Evolutionary conservation across 1,284 basidiomycete genomes (phyloP).

Genomic region (Heterobasidion parviporum): DNA sequence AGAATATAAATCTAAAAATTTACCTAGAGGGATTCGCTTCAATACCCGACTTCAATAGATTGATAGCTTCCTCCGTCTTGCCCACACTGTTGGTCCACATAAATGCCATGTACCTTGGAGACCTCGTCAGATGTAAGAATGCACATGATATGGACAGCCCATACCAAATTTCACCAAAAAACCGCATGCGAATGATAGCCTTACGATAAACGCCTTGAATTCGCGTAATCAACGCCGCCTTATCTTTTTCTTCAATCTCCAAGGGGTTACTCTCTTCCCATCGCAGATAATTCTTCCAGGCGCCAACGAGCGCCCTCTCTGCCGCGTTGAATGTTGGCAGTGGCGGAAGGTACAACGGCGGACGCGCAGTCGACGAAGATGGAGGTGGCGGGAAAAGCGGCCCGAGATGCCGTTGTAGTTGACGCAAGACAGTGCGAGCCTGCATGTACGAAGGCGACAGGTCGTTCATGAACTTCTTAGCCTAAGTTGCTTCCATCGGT

Average conservation of each 20-base stretch:
- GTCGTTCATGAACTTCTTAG: slow-evolving; percentile 91
- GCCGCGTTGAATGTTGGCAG: slow-evolving; percentile 65
- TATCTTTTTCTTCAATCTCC: slow-evolving; percentile 85
- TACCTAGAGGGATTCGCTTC: slow-evolving; percentile 84
- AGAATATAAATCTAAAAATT: slow-evolving; percentile 6
- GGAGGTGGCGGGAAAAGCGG: slow-evolving; percentile 52
- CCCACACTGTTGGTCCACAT: slow-evolving; percentile 70
- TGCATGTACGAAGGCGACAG: slow-evolving; percentile 88
- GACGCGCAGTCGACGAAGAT: slow-evolving; percentile 27
- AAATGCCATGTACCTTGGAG: slow-evolving; percentile 81
- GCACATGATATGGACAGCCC: slow-evolving; percentile 13
- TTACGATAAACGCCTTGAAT: slow-evolving; percentile 84
- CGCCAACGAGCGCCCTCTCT: slow-evolving; percentile 71
- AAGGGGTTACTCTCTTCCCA: slow-evolving; percentile 96
- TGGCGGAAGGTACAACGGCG: slow-evolving; percentile 58
- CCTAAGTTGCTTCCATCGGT: slow-evolving; percentile 28
- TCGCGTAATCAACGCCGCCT: slow-evolving; percentile 55
- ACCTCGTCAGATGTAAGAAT: slow-evolving; percentile 1
- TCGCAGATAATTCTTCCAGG: slow-evolving; percentile 89
- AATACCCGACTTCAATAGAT: slow-evolving; percentile 79
- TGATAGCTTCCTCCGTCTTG: slow-evolving; percentile 75
- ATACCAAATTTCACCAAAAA: slow-evolving; percentile 92
- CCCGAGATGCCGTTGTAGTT: slow-evolving; percentile 69
- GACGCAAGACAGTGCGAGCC: slow-evolving; percentile 82
- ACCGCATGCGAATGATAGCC: slow-evolving; percentile 85